Conservation (phyloP, 2,329 filamentous ascomycete genomes). For the Colletotrichum lupini region DNA sequence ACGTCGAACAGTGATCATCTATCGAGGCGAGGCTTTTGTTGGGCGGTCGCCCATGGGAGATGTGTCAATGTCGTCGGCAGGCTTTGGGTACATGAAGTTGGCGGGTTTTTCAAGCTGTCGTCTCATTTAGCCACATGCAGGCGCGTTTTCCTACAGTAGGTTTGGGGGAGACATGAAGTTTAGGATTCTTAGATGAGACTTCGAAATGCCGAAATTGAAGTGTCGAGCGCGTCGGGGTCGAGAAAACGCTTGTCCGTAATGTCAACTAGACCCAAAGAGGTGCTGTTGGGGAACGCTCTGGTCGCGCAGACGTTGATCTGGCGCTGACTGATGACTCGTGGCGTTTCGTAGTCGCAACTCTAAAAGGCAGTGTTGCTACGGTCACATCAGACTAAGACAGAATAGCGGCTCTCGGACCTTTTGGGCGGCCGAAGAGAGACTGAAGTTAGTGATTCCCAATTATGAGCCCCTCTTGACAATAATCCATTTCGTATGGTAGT, state of each 20-base stretch:
- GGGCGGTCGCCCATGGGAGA: neutral
- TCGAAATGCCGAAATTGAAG: neutral
- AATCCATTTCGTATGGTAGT: too few relatives aligned
- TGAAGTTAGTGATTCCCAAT: neutral
- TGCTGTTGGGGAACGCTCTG: neutral
- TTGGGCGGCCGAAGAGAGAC: neutral
- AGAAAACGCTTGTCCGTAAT: neutral
- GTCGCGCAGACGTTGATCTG: neutral
- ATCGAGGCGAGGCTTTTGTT: neutral
- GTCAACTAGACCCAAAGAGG: neutral
- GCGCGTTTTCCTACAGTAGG: neutral
- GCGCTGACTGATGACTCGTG: constrained; percentile 2
- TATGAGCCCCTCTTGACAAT: neutral
- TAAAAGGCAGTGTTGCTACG: neutral
- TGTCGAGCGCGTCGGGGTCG: neutral
- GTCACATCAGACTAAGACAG: neutral
- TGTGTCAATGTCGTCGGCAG: neutral
- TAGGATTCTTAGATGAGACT: neutral
- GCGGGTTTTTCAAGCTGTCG: neutral
- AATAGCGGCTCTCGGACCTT: neutral
- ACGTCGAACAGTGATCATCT: neutral
- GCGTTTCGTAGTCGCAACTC: constrained; percentile 17
- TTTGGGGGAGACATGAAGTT: neutral
- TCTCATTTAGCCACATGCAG: neutral
- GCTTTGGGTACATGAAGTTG: neutral